phyloP scores from a whole-genome alignment of 2,329 filamentous ascomycete genomes.

The Sphaerulina populicola region DNA sequence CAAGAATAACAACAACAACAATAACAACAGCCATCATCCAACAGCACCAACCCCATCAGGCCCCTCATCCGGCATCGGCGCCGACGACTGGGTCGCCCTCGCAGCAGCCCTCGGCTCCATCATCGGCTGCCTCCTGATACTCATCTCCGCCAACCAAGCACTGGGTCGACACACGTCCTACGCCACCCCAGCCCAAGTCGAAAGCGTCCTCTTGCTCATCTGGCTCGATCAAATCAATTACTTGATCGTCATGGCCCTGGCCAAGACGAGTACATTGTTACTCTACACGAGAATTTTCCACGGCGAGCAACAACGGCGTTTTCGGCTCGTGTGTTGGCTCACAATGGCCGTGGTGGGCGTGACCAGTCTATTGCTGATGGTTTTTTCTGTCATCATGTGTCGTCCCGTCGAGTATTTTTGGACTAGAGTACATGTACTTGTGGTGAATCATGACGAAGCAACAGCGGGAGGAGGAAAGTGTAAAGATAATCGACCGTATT shows the following conservation, averaged over 20 bases:
- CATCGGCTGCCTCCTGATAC: slow-evolving; percentile 5
- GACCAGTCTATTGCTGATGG: background rate
- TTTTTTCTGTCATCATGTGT: slow-evolving; percentile 4
- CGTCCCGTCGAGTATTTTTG: slow-evolving; percentile 1
- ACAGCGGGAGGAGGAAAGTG: background rate
- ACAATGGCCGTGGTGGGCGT: background rate
- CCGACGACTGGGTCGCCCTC: background rate
- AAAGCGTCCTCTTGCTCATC: background rate
- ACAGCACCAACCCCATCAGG: background rate
- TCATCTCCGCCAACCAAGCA: slow-evolving; percentile 2
- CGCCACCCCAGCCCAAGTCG: background rate
- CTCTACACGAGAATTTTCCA: slow-evolving; percentile 5
- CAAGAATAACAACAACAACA: too few relatives aligned
- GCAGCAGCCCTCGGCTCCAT: slow-evolving; percentile 1
- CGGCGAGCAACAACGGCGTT: background rate
- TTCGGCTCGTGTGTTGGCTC: background rate
- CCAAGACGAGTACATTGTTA: slow-evolving; percentile 3
- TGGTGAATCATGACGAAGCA: too few relatives aligned
- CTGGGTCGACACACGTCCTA: background rate
- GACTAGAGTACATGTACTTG: background rate
- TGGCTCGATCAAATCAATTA: slow-evolving; percentile 10
- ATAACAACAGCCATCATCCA: background rate
- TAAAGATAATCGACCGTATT: slow-evolving; percentile 2
- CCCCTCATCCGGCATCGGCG: background rate
- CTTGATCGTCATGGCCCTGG: slow-evolving; percentile 2